Base-by-base conservation (phyloP, 176 grass and related monocot genomes). In the Eragrostis curvula region DNA sequence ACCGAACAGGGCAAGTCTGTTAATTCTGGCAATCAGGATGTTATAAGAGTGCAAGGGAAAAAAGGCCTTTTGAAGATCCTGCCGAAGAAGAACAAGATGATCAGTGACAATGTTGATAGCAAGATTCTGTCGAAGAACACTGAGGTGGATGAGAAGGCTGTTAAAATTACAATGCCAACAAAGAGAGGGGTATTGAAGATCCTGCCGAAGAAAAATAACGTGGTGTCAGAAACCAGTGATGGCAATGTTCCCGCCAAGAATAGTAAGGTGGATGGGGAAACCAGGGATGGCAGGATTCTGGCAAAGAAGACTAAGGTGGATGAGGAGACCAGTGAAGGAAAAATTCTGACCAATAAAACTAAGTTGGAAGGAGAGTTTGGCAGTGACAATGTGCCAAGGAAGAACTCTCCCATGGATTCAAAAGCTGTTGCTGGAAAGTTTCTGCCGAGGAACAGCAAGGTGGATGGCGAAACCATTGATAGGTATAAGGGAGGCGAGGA, bases 1-100 rank as follows among this genome's bases (percentile, higher is more conserved):
- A 44, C 71, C 40, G 53, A 83, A 12, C 71, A 70, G 43, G 51
- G 20, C 62, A 66, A 20, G 63, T 59, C 9, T 15, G 47, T 50
- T 29, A 45, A 15, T 40, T 48, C 62, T 65, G 42, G 45, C 7
- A 41, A 28, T 52, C 52, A 32, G 14, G 83, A 80, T 70, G 62
- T 45, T 83, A 73, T 86, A 71, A 79, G 42, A 58, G 48, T 92
- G 46, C 90, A 92, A 83, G 90, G 86, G 32, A 92, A 80, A 86
- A 78, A 75, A 41, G 90, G 90, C 24, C 63, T 92, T 83, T 75
- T 92, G 21, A 92, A 60, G 79, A 78, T 91, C 64, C 63, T 74
- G 17, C 81, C 60, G 0, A 89, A 80, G 76, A 51, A 62, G 20
- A 46, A 74, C 41, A 74, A 84, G 69, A 46, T 69, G 42, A 7